A percentile compares a stretch with the other conserved stretches of the same genome.
Evolutionary conservation across 441 rosid species (phyloP).

Genomic region (Arabidopsis hybrid): DNA sequence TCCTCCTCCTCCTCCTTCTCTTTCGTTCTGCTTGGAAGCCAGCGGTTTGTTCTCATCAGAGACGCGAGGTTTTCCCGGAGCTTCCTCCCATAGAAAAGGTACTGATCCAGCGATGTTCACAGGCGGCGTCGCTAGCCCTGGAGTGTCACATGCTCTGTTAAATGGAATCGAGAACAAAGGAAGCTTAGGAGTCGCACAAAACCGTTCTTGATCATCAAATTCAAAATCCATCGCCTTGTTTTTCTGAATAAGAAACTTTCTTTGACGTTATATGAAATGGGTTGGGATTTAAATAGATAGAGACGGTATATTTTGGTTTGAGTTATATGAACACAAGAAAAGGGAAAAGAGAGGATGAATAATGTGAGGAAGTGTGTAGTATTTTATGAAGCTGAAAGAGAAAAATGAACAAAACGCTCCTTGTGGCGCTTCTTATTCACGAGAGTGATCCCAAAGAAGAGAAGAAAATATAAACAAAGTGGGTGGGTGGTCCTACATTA

Average conservation of each 20-base stretch:
- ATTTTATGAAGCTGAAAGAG: conserved; percentile 2
- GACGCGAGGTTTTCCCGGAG: conserved; percentile 79
- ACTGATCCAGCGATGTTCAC: conserved; percentile 58
- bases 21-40: background rate
- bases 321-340: conserved; percentile 5
- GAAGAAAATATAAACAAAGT: background rate
- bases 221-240: conserved; percentile 23
- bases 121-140: conserved; percentile 64
- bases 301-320: background rate
- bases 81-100: conserved; percentile 92
- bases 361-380: conserved; percentile 32
- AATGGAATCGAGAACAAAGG: conserved; percentile 54
- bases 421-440: conserved; percentile 46
- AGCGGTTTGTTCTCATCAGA: conserved; percentile 37
- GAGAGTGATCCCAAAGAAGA: conserved; percentile 8
- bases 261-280: conserved; percentile 28
- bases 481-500: conserved; percentile 30
- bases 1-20: conserved; percentile 21
- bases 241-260: background rate
- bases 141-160: conserved; percentile 38
- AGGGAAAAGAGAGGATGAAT: background rate
- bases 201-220: conserved; percentile 38
- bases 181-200: conserved; percentile 55
- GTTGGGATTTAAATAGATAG: conserved; percentile 32
- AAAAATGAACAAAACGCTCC: conserved; percentile 36